phyloP scores from a whole-genome alignment of 2,329 filamentous ascomycete species.

The Apiospora koreana region DNA sequence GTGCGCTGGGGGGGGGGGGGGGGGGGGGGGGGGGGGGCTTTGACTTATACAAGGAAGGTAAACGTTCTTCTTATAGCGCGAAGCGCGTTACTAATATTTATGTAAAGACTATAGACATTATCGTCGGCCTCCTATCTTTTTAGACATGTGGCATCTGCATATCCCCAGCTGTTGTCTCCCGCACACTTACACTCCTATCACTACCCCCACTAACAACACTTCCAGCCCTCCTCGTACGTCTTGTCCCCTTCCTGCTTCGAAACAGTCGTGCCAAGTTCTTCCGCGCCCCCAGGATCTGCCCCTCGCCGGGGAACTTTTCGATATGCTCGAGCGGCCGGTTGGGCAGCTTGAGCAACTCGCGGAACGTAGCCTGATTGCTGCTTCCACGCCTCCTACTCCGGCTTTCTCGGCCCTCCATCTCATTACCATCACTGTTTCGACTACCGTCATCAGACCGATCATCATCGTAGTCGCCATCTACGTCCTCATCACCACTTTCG shows the following conservation, averaged over 20 bases:
- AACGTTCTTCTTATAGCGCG: too few species aligned
- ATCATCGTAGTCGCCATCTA: neutral
- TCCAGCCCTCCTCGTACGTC: neutral
- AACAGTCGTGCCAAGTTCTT: neutral
- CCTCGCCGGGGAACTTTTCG: slow-evolving; percentile 4
- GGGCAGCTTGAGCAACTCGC: neutral
- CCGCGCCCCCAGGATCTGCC: slow-evolving; percentile 6
- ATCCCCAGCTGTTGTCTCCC: neutral
- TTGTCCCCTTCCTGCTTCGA: neutral
- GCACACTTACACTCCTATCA: neutral
- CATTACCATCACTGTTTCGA: neutral
- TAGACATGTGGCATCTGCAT: too few species aligned
- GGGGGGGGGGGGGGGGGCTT: too few species aligned
- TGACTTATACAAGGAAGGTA: too few species aligned
- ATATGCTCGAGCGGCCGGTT: slow-evolving; percentile 11
- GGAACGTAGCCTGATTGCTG: slow-evolving; percentile 11
- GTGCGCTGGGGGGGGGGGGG: too few species aligned
- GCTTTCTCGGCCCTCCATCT: neutral
- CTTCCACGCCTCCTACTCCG: slow-evolving; percentile 9
- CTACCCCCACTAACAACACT: too few species aligned
- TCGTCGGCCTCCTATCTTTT: too few species aligned
- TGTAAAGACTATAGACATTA: too few species aligned
- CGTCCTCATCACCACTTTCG: neutral
- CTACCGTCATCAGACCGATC: neutral
- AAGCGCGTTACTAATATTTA: too few species aligned